Base-by-base conservation (phyloP, 306 rosid genomes). In the Cucurbita pepo region DNA sequence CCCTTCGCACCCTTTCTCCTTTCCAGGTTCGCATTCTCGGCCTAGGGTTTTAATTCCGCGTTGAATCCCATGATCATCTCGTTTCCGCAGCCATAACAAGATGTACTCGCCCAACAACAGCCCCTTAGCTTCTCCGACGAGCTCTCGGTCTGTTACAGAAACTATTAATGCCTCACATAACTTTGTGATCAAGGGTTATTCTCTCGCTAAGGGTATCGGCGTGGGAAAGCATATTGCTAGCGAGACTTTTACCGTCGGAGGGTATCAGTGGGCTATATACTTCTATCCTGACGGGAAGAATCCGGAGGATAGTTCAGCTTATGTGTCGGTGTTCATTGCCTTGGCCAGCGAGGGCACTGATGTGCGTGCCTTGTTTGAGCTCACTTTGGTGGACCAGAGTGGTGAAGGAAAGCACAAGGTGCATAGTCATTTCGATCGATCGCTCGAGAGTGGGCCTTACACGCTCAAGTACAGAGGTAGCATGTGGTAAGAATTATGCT, bases 111-210 rank as follows among this genome's bases (percentile, higher is more conserved):
- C 78, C 21, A 75, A 81, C 16, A 81, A 76, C 77, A 73, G 58
- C 61, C 65, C 77, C 3, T 59, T 87, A 76, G 85, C 82, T n/a
- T 83, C 86, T 5, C 89, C 92, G 4, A 87, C 88, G 59, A 88
- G 98, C 72, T 94, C 98, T 0, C 86, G 95, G 25, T 90, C 96
- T 63, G 96, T 94, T 76, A 90, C 96, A 37, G 96, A 90, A 80
- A 94, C 98, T 44, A 88, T 94, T 36, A 94, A 94, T 82, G 98
- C 97, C 5, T 94, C 98, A 38, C 98, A 94, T 85, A 89, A 90
- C 80, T 94, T 94, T 71, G 89, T 89, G 19, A 90, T 94, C 38
- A 87, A 84, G 70, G 98, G 98, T 0, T 94, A 87, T 69, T 94
- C 98, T 13, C 77, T 94, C 8, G 97, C 97, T 21, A 94, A 94